Percentiles rank a stretch among this genome's conserved stretches.
Evolutionary conservation across 1,284 basidiomycete genomes (phyloP).

Genomic region (Golubevia sp.): DNA sequence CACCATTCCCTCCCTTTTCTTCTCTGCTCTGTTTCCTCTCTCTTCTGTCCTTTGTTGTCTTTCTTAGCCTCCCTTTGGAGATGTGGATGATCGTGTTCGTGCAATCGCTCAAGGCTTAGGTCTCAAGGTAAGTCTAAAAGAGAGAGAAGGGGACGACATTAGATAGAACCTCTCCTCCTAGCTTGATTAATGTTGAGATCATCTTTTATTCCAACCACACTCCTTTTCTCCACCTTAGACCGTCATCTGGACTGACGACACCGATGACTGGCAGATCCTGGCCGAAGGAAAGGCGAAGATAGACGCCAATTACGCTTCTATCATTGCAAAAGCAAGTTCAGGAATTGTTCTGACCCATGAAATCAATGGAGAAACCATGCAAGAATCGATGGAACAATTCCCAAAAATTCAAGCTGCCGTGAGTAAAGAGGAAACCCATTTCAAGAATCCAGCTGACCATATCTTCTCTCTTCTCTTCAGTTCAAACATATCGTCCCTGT

Average conservation of each 20-base stretch:
- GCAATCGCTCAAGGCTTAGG: conserved; percentile 47
- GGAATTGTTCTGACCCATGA: conserved; percentile 54
- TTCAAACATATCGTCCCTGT: conserved; percentile 57
- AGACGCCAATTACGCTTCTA: conserved; percentile 40
- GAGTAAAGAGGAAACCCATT: no score
- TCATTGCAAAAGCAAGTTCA: conserved; percentile 27
- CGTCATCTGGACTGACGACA: conserved; percentile 48
- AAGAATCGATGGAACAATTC: conserved; percentile 42
- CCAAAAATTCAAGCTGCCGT: conserved; percentile 34
- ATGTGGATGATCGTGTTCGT: conserved; percentile 55
- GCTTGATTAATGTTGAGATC: no score
- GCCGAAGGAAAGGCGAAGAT: conserved; percentile 28
- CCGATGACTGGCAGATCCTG: conserved; percentile 43
- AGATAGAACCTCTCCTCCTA: no score
- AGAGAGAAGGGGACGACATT: no score
- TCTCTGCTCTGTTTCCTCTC: background rate
- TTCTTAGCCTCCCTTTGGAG: background rate
- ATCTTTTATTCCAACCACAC: no score
- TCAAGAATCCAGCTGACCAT: no score
- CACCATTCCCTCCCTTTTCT: background rate
- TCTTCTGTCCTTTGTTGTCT: no score
- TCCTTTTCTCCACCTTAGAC: no score
- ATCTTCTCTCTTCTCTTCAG: no score
- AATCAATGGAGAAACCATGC: conserved; percentile 52
- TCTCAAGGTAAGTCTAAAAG: no score